Evolutionary conservation across 805 yeast species (phyloP).

Genomic region (Cyberlindnera xylosilytica): DNA sequence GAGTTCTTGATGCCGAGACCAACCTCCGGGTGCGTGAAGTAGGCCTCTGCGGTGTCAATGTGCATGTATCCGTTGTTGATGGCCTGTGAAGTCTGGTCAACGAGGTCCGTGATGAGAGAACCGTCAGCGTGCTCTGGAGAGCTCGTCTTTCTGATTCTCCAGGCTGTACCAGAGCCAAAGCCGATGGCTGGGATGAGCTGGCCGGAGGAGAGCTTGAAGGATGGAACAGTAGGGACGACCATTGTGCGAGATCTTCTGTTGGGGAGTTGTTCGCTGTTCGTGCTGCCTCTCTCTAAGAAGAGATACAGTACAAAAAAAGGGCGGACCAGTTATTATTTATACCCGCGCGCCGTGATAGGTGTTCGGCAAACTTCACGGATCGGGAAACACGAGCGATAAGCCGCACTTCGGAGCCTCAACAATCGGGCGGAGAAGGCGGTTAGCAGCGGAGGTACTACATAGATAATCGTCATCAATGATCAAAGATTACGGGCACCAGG

Average conservation of each 20-base stretch:
- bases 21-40: slow-evolving; percentile 54
- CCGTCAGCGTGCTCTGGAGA: slow-evolving; percentile 19
- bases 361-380: not conserved
- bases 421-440: too few species aligned
- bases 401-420: too few species aligned
- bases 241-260: slow-evolving; percentile 5
- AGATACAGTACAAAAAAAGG: not conserved
- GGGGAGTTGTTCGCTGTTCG: too few species aligned
- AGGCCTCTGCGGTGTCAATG: slow-evolving; percentile 63
- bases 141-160: slow-evolving; percentile 33
- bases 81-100: slow-evolving; percentile 28
- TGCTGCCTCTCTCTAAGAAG: too few species aligned
- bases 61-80: slow-evolving; percentile 52
- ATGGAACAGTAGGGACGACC: slow-evolving; percentile 19
- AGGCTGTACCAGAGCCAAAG: slow-evolving; percentile 43
- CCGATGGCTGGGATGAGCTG: slow-evolving; percentile 42
- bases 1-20: slow-evolving; percentile 46
- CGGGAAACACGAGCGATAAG: not conserved
- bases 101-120: slow-evolving; percentile 29
- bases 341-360: not conserved
- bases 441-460: too few species aligned
- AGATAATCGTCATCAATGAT: too few species aligned
- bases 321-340: not conserved
- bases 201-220: slow-evolving; percentile 35
- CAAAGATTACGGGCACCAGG: too few species aligned